Evolutionary conservation across 306 rosid species (phyloP).

Genomic region (Ammopiptanthus mongolicus): DNA sequence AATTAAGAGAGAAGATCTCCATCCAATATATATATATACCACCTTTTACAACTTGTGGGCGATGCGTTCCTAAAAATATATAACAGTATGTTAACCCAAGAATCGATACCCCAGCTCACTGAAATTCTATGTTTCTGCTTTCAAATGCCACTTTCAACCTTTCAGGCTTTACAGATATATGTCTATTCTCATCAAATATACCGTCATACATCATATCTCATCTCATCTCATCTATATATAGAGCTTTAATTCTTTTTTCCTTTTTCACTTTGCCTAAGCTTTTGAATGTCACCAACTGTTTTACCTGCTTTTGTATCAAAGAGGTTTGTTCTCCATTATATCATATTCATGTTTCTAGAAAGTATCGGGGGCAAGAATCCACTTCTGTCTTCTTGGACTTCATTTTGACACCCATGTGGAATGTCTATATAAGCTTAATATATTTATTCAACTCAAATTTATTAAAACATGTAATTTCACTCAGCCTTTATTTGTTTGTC

Average conservation of each 20-base stretch:
- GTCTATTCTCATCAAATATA: slow-evolving; percentile 10
- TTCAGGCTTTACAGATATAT: slow-evolving; percentile 20
- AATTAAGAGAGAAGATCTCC: too few species aligned
- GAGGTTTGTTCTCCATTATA: slow-evolving; percentile 14
- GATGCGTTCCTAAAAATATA: not conserved
- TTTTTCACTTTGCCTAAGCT: slow-evolving; percentile 10
- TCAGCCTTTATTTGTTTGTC: too few species aligned
- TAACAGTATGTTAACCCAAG: not conserved
- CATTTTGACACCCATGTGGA: not conserved
- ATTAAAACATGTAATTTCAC: too few species aligned
- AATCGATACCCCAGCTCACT: slow-evolving; percentile 19
- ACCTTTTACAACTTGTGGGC: slow-evolving; percentile 14
- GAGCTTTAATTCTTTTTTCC: not conserved
- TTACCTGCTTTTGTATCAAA: slow-evolving; percentile 8
- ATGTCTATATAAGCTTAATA: not conserved
- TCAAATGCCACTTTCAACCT: slow-evolving; percentile 13
- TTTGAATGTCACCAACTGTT: slow-evolving; percentile 29
- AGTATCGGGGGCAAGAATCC: not conserved
- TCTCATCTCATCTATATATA: not conserved
- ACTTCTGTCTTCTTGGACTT: not conserved
- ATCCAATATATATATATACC: too few species aligned
- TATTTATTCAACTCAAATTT: not conserved
- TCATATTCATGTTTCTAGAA: not conserved
- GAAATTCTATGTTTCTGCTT: slow-evolving; percentile 8
- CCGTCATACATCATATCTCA: not conserved